phyloP scores from a whole-genome alignment of 2,329 filamentous ascomycete genomes.

The Dothistroma septosporum region DNA sequence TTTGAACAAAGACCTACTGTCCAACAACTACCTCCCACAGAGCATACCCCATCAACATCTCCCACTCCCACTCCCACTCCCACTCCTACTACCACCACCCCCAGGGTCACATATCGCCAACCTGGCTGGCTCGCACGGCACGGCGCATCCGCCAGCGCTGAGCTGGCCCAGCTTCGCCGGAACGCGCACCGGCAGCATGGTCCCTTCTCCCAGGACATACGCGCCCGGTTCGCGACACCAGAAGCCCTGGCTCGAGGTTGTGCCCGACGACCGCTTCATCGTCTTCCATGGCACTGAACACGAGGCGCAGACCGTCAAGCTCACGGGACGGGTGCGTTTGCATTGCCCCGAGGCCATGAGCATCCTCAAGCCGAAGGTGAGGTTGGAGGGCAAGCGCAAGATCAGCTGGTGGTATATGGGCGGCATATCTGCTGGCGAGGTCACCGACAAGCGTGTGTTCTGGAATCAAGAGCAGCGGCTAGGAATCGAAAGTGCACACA shows the following conservation, averaged over 20 bases:
- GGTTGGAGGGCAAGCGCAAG: conserved; percentile 47
- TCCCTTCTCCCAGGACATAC: conserved; percentile 27
- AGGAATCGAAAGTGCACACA: conserved; percentile 46
- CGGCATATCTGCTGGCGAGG: conserved; percentile 37
- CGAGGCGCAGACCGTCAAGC: conserved; percentile 43
- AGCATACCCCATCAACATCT: no score
- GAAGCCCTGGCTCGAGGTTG: conserved; percentile 41
- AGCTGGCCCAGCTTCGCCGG: conserved; percentile 14
- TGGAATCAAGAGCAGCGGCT: conserved; percentile 44
- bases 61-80: not conserved
- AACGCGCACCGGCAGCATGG: conserved; percentile 25
- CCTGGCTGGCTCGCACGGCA: conserved; percentile 8
- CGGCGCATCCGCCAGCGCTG: not conserved
- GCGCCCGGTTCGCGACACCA: conserved; percentile 14
- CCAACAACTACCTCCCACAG: no score
- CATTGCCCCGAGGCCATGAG: conserved; percentile 46
- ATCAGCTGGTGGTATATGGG: conserved; percentile 40
- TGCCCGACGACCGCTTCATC: conserved; percentile 46
- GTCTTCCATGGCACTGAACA: conserved; percentile 49
- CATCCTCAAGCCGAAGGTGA: conserved; percentile 45
- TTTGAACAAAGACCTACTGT: not conserved
- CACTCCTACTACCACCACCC: not conserved
- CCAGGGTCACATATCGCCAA: not conserved
- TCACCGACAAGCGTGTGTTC: conserved; percentile 46
- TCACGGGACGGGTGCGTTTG: conserved; percentile 46